Conservation (phyloP, 2,329 filamentous ascomycete species). For the Eurotiales sp. region DNA sequence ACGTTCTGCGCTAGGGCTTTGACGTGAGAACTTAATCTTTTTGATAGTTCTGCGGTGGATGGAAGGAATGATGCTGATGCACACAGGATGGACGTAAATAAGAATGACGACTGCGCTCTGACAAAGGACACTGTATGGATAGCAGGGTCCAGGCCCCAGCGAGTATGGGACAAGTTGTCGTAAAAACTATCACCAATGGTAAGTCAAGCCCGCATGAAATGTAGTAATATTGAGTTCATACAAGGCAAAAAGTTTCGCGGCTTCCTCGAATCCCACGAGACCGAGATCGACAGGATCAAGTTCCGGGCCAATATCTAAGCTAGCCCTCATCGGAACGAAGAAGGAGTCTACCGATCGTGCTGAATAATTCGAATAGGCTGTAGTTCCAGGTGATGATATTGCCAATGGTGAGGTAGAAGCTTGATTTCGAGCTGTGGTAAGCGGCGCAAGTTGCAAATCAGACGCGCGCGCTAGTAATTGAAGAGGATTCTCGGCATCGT, state of each 20-base stretch:
- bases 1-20: conserved; percentile 61
- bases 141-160: conserved; percentile 68
- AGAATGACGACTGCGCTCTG: conserved; percentile 63
- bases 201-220: background rate
- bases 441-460: conserved; percentile 57
- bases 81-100: conserved; percentile 68
- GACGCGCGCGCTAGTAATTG: conserved; percentile 71
- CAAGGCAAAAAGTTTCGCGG: conserved; percentile 62
- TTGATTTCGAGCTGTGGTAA: conserved; percentile 19
- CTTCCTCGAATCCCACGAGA: conserved; percentile 63
- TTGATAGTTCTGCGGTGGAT: conserved; percentile 61
- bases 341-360: conserved; percentile 53
- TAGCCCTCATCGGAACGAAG: conserved; percentile 62
- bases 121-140: conserved; percentile 65
- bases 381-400: conserved; percentile 40
- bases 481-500: conserved; percentile 71
- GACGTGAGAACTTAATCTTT: conserved; percentile 61
- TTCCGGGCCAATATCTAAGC: conserved; percentile 60
- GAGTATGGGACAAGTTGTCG: conserved; percentile 65
- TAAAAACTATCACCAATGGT: conserved; percentile 53
- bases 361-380: conserved; percentile 12
- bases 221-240: conserved; percentile 38
- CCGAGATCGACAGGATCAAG: conserved; percentile 68
- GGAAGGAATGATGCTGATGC: conserved; percentile 66
- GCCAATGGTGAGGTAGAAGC: conserved; percentile 22